Conservation (phyloP, 352 stramenopile species). For the Globisporangium cederbergense region DNA sequence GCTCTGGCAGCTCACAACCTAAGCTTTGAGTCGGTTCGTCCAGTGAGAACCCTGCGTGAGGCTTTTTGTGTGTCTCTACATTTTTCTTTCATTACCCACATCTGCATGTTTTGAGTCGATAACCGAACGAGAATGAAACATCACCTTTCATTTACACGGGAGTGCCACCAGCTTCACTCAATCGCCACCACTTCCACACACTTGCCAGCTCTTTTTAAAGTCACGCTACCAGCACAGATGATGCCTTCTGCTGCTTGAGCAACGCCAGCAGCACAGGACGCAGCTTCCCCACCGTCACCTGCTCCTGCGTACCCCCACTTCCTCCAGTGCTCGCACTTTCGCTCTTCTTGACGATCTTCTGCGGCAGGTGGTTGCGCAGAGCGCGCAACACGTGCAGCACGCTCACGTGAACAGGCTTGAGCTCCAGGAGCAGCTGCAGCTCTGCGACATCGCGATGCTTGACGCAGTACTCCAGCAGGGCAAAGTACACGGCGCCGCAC, state of each 20-base stretch:
- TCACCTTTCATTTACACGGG: background rate
- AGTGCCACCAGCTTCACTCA: background rate
- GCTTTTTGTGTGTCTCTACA: background rate
- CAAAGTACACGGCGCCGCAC: slow-evolving; percentile 54
- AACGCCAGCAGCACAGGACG: slow-evolving; percentile 38
- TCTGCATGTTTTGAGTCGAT: background rate
- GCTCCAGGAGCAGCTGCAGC: slow-evolving; percentile 42
- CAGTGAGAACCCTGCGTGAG: background rate
- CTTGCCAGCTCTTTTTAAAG: background rate
- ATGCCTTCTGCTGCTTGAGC: slow-evolving; percentile 30
- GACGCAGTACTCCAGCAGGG: slow-evolving; percentile 63
- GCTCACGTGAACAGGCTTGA: slow-evolving; percentile 55
- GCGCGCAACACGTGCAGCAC: slow-evolving; percentile 55
- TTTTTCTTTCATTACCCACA: slow-evolving; percentile 5
- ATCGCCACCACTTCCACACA: background rate
- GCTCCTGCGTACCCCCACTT: slow-evolving; percentile 14
- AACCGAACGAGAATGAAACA: background rate
- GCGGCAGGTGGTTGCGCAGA: slow-evolving; percentile 33
- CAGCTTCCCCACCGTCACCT: slow-evolving; percentile 46
- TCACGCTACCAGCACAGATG: slow-evolving; percentile 1
- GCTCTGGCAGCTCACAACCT: slow-evolving; percentile 65
- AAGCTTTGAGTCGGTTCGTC: slow-evolving; percentile 3
- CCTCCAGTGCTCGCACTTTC: background rate
- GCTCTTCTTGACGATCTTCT: slow-evolving; percentile 10
- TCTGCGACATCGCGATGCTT: slow-evolving; percentile 36